phyloP scores from a whole-genome alignment of 139 green algal genomes.

The Axilococcus clingmanii region DNA sequence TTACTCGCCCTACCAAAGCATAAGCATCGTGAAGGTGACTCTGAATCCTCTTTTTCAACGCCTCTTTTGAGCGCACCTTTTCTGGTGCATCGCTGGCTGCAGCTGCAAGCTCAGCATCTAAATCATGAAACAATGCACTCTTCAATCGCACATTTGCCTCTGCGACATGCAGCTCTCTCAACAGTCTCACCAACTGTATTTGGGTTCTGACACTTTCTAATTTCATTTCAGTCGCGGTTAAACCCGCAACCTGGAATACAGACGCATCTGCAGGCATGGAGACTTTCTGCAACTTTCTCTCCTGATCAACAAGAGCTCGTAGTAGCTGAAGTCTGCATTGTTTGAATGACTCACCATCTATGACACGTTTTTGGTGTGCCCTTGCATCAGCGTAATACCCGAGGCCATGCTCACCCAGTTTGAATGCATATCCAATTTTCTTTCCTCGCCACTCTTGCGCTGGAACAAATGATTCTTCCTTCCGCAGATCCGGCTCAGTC shows the following conservation, averaged over 20 bases:
- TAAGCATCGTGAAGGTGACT: constrained; percentile 2
- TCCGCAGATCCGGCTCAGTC: neutral
- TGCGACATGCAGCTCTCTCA: constrained; percentile 11
- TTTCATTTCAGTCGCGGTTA: too few species aligned
- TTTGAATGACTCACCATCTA: too few species aligned
- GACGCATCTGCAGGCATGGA: too few species aligned
- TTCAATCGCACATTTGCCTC: constrained; percentile 1
- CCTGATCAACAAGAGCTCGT: too few species aligned
- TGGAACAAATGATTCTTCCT: neutral
- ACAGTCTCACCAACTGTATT: constrained; percentile 6
- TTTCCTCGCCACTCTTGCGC: constrained; percentile 1
- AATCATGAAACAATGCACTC: constrained; percentile 6
- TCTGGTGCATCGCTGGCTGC: neutral
- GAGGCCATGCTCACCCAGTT: neutral
- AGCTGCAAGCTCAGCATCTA: constrained; percentile 5
- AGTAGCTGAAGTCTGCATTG: too few species aligned
- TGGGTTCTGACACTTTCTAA: constrained; percentile 17
- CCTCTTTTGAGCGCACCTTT: neutral
- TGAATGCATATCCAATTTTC: constrained; percentile 7
- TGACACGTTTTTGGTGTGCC: too few species aligned
- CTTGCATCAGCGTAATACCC: constrained; percentile 1
- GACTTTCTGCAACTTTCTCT: too few species aligned
- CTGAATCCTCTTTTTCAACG: constrained; percentile 3
- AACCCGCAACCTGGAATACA: too few species aligned
- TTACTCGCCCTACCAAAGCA: constrained; percentile 4